Percentiles rank a stretch among this genome's conserved stretches.
These are phyloP conservation scores for Botrytis byssoidea DNA, from an alignment of 2,329 filamentous ascomycete species.

Conservation along the genomic window DNA sequence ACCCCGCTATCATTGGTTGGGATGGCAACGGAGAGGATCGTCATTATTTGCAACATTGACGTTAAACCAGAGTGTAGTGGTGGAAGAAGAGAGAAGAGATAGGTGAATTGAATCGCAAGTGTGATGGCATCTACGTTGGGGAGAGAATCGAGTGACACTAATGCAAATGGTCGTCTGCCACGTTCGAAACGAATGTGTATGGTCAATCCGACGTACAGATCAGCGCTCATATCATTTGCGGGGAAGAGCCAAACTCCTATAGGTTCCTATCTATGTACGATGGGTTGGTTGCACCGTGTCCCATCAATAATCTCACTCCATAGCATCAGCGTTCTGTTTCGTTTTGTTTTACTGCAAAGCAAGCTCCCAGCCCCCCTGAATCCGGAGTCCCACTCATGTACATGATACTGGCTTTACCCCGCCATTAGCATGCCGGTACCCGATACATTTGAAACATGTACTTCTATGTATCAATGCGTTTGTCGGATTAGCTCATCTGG, in stretches of 20 bases:
- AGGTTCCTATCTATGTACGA: conserved; percentile 10
- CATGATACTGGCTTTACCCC: conserved; percentile 13
- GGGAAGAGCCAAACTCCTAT: conserved; percentile 6
- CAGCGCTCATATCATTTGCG: conserved; percentile 17
- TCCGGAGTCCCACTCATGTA: conserved; percentile 3
- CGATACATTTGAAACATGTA: conserved; percentile 11
- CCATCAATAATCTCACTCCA: conserved; percentile 2
- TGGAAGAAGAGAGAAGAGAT: background rate
- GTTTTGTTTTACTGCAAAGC: conserved; percentile 6
- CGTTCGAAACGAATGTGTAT: conserved; percentile 1
- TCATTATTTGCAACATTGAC: background rate
- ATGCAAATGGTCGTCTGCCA: conserved; percentile 19
- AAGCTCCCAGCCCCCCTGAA: background rate
- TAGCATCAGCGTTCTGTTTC: background rate
- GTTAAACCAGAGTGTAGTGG: background rate
- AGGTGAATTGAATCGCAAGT: conserved; percentile 7
- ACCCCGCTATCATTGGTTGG: conserved; percentile 18
- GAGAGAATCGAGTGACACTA: background rate
- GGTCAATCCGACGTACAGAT: conserved; percentile 12
- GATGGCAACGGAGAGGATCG: conserved; percentile 3
- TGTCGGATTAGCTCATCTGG: conserved; percentile 2
- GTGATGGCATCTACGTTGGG: background rate
- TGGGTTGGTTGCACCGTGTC: background rate
- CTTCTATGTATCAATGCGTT: background rate
- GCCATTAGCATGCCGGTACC: conserved; percentile 10